Base-by-base conservation (phyloP, 2,329 filamentous ascomycete genomes). In the Fusarium sp. region DNA sequence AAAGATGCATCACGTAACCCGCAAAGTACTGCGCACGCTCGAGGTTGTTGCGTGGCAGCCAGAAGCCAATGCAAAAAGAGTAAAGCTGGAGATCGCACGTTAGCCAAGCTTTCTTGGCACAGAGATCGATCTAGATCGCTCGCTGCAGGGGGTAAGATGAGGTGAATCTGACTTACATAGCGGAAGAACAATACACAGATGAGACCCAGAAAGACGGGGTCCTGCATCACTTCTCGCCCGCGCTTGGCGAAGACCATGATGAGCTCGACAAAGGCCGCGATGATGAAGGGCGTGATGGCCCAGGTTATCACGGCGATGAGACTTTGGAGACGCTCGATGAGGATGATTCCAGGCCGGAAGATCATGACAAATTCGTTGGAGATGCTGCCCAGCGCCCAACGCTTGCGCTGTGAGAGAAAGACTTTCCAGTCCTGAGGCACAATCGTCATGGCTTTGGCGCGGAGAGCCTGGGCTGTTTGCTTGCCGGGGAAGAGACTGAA, bases 301-400 rank as follows among this genome's bases (percentile, higher is more conserved):
- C 81, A 84, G 2, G 81, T 83, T 17, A 83, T 57, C 29, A 83
- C 79, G n/a, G 83, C 81, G 13, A 82, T 74, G 41, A 83, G 58
- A 33, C 81, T 80, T 55, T 83, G 80, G 23, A 84, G 71, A 10
- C 81, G 72, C 69, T 84, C 82, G 20, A 84, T 78, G 45, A 76
- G 70, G 11, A 79, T 76, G 45, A 80, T 81, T 1, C 81, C 79
- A 3, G 78, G 78, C 0, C 80, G 76, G 52, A 81, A 79, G n/a
- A 83, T 77, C 75, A 84, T 80, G 70, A 83, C 79, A 25, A 84
- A 79, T 68, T 85, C 82, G 64, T 84, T 84, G 6, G 79, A 80
- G 27, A 81, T 83, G 35, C 81, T 82, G 1, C 81, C 82, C 11
- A 85, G 70, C 1, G 82, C 81, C 82, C 83, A 84, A 0, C 82